A percentile compares a stretch with the other conserved stretches of the same genome.
These are phyloP conservation scores for Sordaria brevicollis DNA, from an alignment of 495 filamentous ascomycete species.

Conservation along the genomic window DNA sequence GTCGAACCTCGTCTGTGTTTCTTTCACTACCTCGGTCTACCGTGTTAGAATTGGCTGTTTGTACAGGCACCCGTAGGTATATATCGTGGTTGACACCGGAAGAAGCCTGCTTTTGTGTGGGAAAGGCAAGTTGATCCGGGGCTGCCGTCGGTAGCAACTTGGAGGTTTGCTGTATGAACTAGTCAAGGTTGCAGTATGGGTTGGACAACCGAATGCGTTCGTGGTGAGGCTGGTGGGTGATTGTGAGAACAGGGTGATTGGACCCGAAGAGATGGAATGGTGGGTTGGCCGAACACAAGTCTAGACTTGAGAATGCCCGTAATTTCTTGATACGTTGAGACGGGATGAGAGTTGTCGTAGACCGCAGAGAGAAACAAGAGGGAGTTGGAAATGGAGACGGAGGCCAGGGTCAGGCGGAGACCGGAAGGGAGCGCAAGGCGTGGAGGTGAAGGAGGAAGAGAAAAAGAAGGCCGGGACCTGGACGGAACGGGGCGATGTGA, in stretches of 20 bases:
- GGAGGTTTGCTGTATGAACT: neutral
- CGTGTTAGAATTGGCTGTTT: neutral
- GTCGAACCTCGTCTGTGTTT: neutral
- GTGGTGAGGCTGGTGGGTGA: neutral
- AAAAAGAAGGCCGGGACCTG: conserved; percentile 9
- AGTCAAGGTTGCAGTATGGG: neutral
- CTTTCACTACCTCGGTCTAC: neutral
- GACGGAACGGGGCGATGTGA: conserved; percentile 13
- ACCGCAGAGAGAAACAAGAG: conserved; percentile 2
- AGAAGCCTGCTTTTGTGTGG: neutral
- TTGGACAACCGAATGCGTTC: neutral
- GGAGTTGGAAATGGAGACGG: conserved; percentile 2
- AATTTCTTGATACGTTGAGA: neutral
- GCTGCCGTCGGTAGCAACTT: neutral
- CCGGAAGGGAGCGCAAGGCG: neutral
- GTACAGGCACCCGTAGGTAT: neutral
- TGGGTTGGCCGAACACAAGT: neutral
- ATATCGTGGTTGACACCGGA: neutral
- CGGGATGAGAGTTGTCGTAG: neutral
- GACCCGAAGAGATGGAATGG: neutral
- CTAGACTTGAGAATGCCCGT: neutral
- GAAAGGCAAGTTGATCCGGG: neutral
- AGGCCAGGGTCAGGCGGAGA: neutral
- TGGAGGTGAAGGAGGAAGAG: conserved; percentile 8
- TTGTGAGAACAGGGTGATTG: neutral